A percentile compares a stretch with the other conserved stretches of the same genome.
These are phyloP conservation scores for Globisporangium alternatum DNA, from an alignment of 352 stramenopile species.

Conservation along the genomic window DNA sequence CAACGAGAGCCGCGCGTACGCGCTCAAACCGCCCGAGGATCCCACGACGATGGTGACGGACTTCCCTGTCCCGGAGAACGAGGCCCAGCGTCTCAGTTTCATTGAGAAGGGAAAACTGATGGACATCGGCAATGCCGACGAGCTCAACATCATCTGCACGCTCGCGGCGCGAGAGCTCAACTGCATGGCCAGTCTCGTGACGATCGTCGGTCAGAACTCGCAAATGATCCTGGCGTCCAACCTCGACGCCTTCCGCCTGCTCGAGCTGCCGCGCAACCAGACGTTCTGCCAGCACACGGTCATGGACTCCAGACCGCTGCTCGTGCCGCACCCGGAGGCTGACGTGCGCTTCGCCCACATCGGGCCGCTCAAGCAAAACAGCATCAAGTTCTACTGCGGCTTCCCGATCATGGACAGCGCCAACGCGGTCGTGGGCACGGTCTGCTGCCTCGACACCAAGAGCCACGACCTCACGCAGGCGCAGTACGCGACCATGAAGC, in stretches of 20 bases:
- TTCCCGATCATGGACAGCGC: conserved; percentile 25
- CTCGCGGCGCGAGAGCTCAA: conserved; percentile 52
- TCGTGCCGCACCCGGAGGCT: conserved; percentile 48
- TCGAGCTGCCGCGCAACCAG: conserved; percentile 25
- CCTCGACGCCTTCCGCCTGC: conserved; percentile 17
- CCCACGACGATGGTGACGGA: conserved; percentile 14
- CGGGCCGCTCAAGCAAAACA: conserved; percentile 19
- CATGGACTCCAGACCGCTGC: conserved; percentile 40
- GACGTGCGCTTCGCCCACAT: conserved; percentile 49
- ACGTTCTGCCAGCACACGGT: conserved; percentile 35
- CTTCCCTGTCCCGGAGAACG: conserved; percentile 35
- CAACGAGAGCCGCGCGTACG: conserved; percentile 34
- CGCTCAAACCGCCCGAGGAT: conserved; percentile 22
- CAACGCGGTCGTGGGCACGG: conserved; percentile 23
- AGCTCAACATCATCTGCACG: conserved; percentile 63
- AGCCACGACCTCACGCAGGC: conserved; percentile 22
- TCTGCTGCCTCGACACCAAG: conserved; percentile 47
- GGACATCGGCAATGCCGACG: conserved; percentile 46
- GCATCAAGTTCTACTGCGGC: conserved; percentile 38
- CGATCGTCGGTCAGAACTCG: conserved; percentile 50
- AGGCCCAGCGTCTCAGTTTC: conserved; percentile 29
- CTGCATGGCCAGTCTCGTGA: conserved; percentile 51
- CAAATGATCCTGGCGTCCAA: conserved; percentile 38
- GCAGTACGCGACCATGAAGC: conserved; percentile 26
- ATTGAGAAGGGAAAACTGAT: conserved; percentile 38